These are phyloP conservation scores for Fusarium transvaalense DNA, from an alignment of 2,329 filamentous ascomycete species.

Conservation along the genomic window DNA sequence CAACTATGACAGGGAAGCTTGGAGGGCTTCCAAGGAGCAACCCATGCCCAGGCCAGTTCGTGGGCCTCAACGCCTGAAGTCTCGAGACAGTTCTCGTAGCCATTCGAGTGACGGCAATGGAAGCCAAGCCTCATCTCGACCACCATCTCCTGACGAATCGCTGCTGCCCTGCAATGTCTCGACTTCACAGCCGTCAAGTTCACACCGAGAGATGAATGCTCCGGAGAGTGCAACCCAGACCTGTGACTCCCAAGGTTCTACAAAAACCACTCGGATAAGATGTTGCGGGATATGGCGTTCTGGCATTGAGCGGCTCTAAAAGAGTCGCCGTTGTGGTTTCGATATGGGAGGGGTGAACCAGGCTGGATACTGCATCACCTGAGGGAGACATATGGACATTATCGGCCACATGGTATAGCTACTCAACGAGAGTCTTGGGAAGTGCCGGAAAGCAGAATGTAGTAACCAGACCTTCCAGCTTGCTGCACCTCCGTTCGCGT, in stretches of 20 bases:
- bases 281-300: not conserved
- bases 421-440: not conserved
- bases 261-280: not conserved
- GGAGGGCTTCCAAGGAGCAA: slow-evolving; percentile 18
- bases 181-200: not conserved
- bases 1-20: slow-evolving; percentile 20
- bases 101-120: not conserved
- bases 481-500: not conserved
- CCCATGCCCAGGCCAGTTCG: not conserved
- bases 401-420: not conserved
- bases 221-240: not conserved
- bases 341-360: not conserved
- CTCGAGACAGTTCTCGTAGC: not conserved
- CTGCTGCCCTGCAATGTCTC: not conserved
- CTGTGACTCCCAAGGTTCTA: not conserved
- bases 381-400: not conserved
- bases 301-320: not conserved
- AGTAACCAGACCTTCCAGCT: too few relatives aligned
- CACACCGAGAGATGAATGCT: not conserved
- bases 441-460: not conserved
- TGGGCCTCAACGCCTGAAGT: slow-evolving; percentile 2
- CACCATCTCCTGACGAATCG: not conserved
- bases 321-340: not conserved
- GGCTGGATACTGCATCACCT: not conserved
- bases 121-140: not conserved